Evolutionary conservation across 2,329 filamentous ascomycete species (phyloP), one percentile per base, ranked within the genome.

Genomic region (Tolypocladium tropicale): DNA sequence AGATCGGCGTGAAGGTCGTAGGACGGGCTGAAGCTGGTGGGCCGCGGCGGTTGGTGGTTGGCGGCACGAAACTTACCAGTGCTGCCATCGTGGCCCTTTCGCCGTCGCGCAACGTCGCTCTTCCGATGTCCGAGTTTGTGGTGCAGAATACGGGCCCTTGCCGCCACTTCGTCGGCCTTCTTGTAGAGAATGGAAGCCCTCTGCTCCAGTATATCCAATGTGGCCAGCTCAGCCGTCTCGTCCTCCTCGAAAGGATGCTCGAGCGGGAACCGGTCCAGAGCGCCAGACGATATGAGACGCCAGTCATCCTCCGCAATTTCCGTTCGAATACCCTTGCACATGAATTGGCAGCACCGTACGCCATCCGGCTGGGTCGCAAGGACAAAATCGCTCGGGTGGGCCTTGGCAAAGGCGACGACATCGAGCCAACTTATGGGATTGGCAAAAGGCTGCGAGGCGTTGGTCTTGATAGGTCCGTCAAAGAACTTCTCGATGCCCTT

Each of bases 221-320:
- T 93, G 14, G 85, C 89, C 39, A 95, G 72, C 68, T 96, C 90
- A 61, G 90, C 90, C 67, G 86, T 84, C 71, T 95, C 91, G 66
- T 95, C 90, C 66, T 95, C 90, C 57, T 88, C 83, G 52, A 94
- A 85, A 1, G 90, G 89, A 60, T 92, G 84, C 16, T 87, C 85
- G 2, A 90, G 86, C 21, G 91, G 90, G 57, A 80, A 77, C 66
- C 90, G 86, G 69, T 95, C 89, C 12, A 92, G 82, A 61, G 89
- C 88, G 32, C 90, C 90, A 41, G 88, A 92, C 55, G 85, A 84
- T 61, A 95, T 92, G 61, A 95, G 75, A 46, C 91, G 81, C 78
- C 86, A 95, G 67, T 96, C 90, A 68, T 95, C 90, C 69, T 95
- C 90, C 21, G 84, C 85, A 59, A 96, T 93, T 72, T 95, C 89